Percentiles rank a stretch among this genome's conserved stretches.
These are phyloP conservation scores for Strobilomyces confusus DNA, from an alignment of 768 basidiomycete genomes.

Conservation along the genomic window DNA sequence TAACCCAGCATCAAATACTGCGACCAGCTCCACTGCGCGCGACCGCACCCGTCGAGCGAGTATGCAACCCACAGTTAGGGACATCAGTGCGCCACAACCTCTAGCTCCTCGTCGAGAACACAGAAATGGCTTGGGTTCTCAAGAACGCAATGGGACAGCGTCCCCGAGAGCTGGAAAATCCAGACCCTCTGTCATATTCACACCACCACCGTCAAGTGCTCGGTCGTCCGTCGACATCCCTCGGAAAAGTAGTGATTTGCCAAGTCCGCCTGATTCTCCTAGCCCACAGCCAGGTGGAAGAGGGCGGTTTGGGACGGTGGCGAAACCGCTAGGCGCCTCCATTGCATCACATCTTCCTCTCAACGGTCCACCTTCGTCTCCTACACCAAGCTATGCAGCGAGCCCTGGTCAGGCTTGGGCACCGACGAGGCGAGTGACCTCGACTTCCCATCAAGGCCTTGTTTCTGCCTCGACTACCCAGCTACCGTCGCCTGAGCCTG, in stretches of 20 bases:
- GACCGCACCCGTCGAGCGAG: slow-evolving; percentile 43
- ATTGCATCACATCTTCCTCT: slow-evolving; percentile 42
- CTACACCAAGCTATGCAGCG: slow-evolving; percentile 35
- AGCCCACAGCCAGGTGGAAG: slow-evolving; percentile 40
- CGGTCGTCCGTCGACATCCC: slow-evolving; percentile 35
- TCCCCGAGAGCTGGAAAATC: slow-evolving; percentile 29
- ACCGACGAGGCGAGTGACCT: slow-evolving; percentile 38
- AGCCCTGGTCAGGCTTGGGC: slow-evolving; percentile 45
- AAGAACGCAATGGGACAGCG: slow-evolving; percentile 30
- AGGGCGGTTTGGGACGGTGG: slow-evolving; percentile 31
- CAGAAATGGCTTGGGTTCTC: slow-evolving; percentile 20
- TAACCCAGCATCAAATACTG: slow-evolving; percentile 46
- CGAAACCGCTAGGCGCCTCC: slow-evolving; percentile 34
- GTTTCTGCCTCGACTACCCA: slow-evolving; percentile 50
- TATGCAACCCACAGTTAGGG: slow-evolving; percentile 30
- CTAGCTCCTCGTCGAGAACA: slow-evolving; percentile 33
- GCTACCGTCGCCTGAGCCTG: slow-evolving; percentile 24
- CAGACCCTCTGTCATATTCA: slow-evolving; percentile 32
- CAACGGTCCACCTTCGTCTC: slow-evolving; percentile 35
- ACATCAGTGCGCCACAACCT: slow-evolving; percentile 41
- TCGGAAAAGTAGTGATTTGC: slow-evolving; percentile 36
- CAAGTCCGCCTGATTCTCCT: slow-evolving; percentile 47
- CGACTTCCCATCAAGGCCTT: slow-evolving; percentile 38
- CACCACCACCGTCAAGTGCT: slow-evolving; percentile 24
- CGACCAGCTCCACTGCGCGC: slow-evolving; percentile 44